Evolutionary conservation across 768 basidiomycete species (phyloP), one percentile per base, ranked within the genome.

Genomic region (Pholiota molesta): DNA sequence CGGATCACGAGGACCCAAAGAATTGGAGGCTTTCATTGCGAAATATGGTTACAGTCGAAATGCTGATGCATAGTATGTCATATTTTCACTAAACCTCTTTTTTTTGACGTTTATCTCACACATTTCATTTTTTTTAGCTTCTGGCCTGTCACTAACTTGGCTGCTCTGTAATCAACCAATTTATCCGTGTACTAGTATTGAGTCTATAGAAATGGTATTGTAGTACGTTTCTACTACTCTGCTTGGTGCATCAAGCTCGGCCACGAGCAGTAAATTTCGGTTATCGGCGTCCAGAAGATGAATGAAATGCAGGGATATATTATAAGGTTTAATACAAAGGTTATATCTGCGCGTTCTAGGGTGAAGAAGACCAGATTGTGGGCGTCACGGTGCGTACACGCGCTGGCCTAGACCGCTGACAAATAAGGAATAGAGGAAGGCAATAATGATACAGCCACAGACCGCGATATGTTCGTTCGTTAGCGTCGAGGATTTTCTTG

Each of bases 1-100:
- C 73, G 97, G 97, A 49, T 95, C 95, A 61, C 89, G 97, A 62
- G 97, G 96, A n/a, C 97, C 97, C 0, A 87, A 87, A 66, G 83
- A 89, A 72, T 79, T 98, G 40, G 92, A 94, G 21, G 76, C 72
- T 0, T 99, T 95, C 72, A 87, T 91, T 65, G 67, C 64, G 57
- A 86, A 86, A 73, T 89, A 88, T 71, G 95, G 94, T 6, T 98
- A 85, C 81, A 89, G 81, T 75, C 86, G 94, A 42, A 73, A 83
- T 40, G 74, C 74, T 42, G 78, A 83, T 19, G 85, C 82, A 61
- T 97, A 97, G 95, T 96, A 74, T 45, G 67, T 60, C 79, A 90
- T 86, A 23, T 51, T 47, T 60, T 53, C 21, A 60, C 35, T 14
- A 55, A 55, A 23, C 28, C 58, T 55, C 40, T 54, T 26, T 29